Evolutionary conservation across 148 eudicot species (phyloP), one percentile per base, ranked within the genome.

Genomic region (Camellia lanceoleosa): DNA sequence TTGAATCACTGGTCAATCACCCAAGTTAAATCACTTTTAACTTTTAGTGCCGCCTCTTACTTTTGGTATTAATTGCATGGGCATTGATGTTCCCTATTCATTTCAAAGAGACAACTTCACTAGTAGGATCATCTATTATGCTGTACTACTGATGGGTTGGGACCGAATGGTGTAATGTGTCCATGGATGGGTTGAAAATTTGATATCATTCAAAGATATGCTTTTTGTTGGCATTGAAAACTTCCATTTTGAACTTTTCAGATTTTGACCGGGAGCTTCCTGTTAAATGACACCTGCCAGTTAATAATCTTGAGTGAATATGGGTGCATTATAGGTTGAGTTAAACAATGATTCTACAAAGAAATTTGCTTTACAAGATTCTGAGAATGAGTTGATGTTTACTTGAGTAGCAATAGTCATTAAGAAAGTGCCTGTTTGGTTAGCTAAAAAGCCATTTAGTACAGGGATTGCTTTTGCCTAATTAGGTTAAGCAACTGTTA

Each of bases 31-130:
- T 73, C 56, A 75, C n/a, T 75, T 83, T 68, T 67, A 76, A 41
- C 80, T 49, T 56, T 63, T 80, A 41, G 76, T 80, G 80, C 83
- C 80, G 86, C 66, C 80, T 51, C 71, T 65, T 56, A 9, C 78
- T 76, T 82, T 79, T 61, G 79, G 71, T 60, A 85, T 70, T 78
- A 7, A 82, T 63, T 23, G 30, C 30, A 23, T 23, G 30, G 30
- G 30, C 30, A 23, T 23, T 23, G 30, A 23, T 23, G 30, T 23
- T 23, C 30, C 30, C 30, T 23, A 23, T 23, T 23, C 30, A 23
- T 23, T 23, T 23, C 30, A 23, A 23, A 23, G 0, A 23, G 0
- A 23, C 30, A 73, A 49, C 46, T 8, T 71, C 42, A 16, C 2
- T 3, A 52, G 67, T 70, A 9, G 74, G 79, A 46, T 67, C 58